Conservation (phyloP, 2,329 filamentous ascomycete species). For the Fusarium torulosum region DNA sequence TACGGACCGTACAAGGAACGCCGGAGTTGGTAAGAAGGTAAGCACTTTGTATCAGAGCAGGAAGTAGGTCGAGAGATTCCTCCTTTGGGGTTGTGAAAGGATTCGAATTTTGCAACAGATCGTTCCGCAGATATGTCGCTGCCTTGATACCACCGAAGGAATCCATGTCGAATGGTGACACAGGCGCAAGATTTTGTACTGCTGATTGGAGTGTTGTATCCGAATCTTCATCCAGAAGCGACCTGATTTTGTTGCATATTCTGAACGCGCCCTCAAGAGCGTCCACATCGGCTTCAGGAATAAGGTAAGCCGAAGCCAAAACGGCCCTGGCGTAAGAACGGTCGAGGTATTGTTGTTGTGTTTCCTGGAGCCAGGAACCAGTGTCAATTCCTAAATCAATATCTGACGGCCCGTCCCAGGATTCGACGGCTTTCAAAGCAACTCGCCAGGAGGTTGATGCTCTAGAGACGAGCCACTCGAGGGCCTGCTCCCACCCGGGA, state of each 20-base stretch:
- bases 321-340: conserved; percentile 75
- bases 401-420: conserved; percentile 81
- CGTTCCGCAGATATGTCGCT: conserved; percentile 52
- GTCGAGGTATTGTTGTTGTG: conserved; percentile 70
- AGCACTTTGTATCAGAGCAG: conserved; percentile 73
- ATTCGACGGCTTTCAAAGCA: conserved; percentile 72
- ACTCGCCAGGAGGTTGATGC: conserved; percentile 71
- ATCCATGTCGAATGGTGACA: conserved; percentile 51
- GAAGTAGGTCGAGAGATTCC: conserved; percentile 69
- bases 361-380: conserved; percentile 69
- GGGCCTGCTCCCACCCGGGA: conserved; percentile 76
- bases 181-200: conserved; percentile 58
- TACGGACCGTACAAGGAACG: conserved; percentile 63
- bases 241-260: conserved; percentile 67
- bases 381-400: conserved; percentile 74
- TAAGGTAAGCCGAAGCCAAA: conserved; percentile 75
- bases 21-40: conserved; percentile 67
- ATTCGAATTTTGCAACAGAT: conserved; percentile 71
- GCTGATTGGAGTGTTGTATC: conserved; percentile 65
- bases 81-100: conserved; percentile 71
- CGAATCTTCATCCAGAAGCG: conserved; percentile 70
- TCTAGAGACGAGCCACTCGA: conserved; percentile 74
- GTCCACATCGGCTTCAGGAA: conserved; percentile 69
- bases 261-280: conserved; percentile 71
- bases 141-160: conserved; percentile 44